Base-by-base conservation (phyloP, 352 stramenopile species). In the Pythium dissotocum region DNA sequence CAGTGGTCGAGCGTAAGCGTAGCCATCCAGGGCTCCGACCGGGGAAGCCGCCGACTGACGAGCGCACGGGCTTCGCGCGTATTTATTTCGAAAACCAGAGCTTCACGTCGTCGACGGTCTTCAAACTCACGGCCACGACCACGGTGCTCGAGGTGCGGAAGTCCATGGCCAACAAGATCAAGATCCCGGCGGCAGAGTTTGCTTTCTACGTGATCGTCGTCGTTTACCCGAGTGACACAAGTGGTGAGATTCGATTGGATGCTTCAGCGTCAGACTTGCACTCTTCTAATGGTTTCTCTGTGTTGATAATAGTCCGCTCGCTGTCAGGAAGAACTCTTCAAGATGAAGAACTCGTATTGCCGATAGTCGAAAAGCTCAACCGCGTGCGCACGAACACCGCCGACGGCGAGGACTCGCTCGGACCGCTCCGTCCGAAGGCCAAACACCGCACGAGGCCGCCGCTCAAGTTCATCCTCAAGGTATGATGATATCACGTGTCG, bases 31-130 rank as follows among this genome's bases (percentile, higher is more conserved):
- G 33, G 30, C 40, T 53, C 46, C 9, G 28, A 30, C 28, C 33
- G 4, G 64, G 55, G 28, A 82, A 81, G 44, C 64, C 68, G 53
- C 58, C 68, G 24, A 69, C 74, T 6, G 77, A 90, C 5, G 81
- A 89, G 26, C 79, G 81, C 54, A 83, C 80, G 36, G 87, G 81
- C 16, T 95, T 91, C 67, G 87, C 83, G 33, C 77, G 87, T 46
- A 95, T 95, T 70, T 95, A 90, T 71, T 95, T 92, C 63, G 82
- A 95, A 53, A 92, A 87, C 70, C 78, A 88, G 51, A 90, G 63
- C 67, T 93, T 93, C 57, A 93, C 84, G 61, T 93, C 85, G 30
- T 93, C 85, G 8, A 93, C 85, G 2, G 83, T 95, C 30, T 91
- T 95, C 70, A 90, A 88, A 64, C 67, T 95, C 33, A 73, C 83